Evolutionary conservation across 768 basidiomycete species (phyloP), one percentile per base, ranked within the genome.

Genomic region (Panellus pusillus): DNA sequence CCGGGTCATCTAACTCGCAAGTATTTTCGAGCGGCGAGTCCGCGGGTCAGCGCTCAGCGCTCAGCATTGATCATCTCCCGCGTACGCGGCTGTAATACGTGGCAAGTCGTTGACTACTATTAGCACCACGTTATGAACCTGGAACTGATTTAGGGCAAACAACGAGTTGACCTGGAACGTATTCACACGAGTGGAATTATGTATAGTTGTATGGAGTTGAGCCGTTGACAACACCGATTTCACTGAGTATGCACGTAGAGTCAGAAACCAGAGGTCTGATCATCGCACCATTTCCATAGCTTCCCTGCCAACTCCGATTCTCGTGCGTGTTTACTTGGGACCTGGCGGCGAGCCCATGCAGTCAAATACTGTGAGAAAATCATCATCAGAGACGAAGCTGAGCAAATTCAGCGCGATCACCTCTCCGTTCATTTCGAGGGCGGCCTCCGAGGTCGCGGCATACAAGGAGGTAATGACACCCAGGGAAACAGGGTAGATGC

Each of bases 271-370:
- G 48, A 50, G 28, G 56, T 48, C 59, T 66, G 64, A 39, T 64
- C 62, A 43, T 66, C 65, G 32, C 68, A 60, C 60, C 64, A 64
- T 19, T 56, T 54, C 68, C 68, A 70, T 15, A 70, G 42, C 28
- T 38, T 62, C 39, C 50, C 50, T 6, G 60, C 65, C 28, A 61
- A 19, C 50, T 61, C 65, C 8, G 41, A 52, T 28, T 68, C 61
- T 15, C 53, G 55, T 6, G 62, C 58, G 28, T 57, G 55, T 38
- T 58, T 54, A 43, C 53, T 57, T 11, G 61, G 57, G 29, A 57
- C 50, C 11, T 63, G 64, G 4, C 61, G 47, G 8, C 66, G 63
- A 9, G 63, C 66, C 65, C 65, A 67, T 4, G 63, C 63, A 40
- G 66, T 57, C 45, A 67, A 47, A 38, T 63, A 68, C 66, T 67